These are phyloP conservation scores for Fusarium illudens DNA, from an alignment of 2,329 filamentous ascomycete species.

Conservation along the genomic window DNA sequence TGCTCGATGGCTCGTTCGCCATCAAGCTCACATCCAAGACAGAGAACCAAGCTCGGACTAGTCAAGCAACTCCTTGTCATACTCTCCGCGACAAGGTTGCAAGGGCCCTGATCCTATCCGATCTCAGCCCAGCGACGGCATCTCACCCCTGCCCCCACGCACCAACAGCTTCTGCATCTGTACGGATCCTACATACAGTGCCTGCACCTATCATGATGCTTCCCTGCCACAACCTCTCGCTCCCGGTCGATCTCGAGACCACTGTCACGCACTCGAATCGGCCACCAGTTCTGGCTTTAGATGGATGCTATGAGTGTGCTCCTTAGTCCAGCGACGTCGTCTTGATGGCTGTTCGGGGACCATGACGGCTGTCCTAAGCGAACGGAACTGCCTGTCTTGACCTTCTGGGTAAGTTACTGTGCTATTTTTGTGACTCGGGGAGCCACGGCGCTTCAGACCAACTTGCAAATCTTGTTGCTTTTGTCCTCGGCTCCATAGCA, in stretches of 20 bases:
- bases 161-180: constrained; percentile 10
- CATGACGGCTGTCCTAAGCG: not conserved
- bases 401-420: not conserved
- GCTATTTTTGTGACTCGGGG: not conserved
- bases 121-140: constrained; percentile 16
- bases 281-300: constrained; percentile 1
- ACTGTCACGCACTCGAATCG: constrained; percentile 12
- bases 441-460: constrained; percentile 5
- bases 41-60: not conserved
- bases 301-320: not conserved
- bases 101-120: constrained; percentile 20
- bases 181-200: constrained; percentile 2
- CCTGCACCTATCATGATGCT: constrained; percentile 20
- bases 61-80: constrained; percentile 3
- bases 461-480: constrained; percentile 8
- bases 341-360: not conserved
- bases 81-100: not conserved
- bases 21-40: not conserved
- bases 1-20: constrained; percentile 6
- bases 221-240: constrained; percentile 6
- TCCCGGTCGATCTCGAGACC: constrained; percentile 14
- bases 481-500: constrained; percentile 6
- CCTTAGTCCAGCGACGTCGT: not conserved
- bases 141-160: constrained; percentile 28
- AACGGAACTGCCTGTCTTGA: not conserved